A percentile compares a stretch with the other conserved stretches of the same genome.
Conservation (phyloP, 805 yeast species). For the Sugiyamaella qingdaonensis region DNA sequence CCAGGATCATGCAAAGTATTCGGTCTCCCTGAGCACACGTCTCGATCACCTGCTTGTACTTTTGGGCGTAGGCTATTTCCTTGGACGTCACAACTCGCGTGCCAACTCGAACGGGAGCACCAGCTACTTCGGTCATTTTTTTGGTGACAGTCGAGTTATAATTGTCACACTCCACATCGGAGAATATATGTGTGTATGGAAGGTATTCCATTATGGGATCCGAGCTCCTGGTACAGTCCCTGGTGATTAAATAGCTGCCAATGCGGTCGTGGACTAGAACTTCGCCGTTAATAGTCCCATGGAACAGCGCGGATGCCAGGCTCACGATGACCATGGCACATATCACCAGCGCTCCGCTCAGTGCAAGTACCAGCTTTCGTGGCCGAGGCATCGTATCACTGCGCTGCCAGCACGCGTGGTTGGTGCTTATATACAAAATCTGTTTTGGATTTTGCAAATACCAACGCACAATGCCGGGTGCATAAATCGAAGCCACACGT, state of each 20-base stretch:
- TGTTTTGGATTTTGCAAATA: too few relatives aligned
- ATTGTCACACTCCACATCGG: background rate
- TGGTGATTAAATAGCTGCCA: background rate
- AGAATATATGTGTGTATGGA: background rate
- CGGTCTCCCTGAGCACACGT: constrained; percentile 15
- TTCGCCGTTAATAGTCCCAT: background rate
- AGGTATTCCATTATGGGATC: background rate
- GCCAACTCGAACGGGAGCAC: background rate
- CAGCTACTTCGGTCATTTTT: background rate
- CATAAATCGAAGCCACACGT: too few relatives aligned
- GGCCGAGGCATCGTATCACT: background rate
- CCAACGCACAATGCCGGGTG: too few relatives aligned
- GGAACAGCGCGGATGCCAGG: background rate
- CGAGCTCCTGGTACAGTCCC: constrained; percentile 1
- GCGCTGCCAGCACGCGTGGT: too few relatives aligned
- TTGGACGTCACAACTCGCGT: background rate
- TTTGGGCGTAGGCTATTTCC: constrained; percentile 1
- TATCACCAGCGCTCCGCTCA: background rate
- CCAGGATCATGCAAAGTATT: constrained; percentile 19
- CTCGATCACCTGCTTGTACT: background rate
- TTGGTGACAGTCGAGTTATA: background rate
- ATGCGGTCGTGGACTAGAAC: background rate
- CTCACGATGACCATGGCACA: background rate
- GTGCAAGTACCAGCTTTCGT: background rate
- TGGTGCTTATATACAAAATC: too few relatives aligned